phyloP scores from a whole-genome alignment of 768 basidiomycete species.

The Suillus alpinus region DNA sequence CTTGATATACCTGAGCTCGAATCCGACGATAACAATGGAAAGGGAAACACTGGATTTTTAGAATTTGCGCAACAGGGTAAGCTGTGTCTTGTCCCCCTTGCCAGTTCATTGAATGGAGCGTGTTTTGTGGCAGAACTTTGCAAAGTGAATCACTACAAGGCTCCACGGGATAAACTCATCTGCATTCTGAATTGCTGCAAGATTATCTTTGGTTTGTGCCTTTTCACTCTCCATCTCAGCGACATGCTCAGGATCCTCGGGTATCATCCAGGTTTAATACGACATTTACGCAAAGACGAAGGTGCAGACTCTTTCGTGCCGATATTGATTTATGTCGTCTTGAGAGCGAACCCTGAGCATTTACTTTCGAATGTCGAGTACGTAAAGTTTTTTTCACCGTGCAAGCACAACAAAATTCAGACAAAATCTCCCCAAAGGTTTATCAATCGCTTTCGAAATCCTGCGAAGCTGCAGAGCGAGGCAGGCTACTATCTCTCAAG shows the following conservation, averaged over 20 bases:
- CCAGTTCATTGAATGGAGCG: constrained; percentile 1
- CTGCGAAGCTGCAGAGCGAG: constrained; percentile 87
- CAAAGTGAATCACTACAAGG: constrained; percentile 99
- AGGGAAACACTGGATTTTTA: constrained; percentile 64
- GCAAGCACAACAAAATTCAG: not conserved
- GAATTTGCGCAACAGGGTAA: constrained; percentile 87
- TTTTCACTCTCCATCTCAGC: constrained; percentile 12
- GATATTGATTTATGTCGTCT: constrained; percentile 88
- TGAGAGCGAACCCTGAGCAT: constrained; percentile 92
- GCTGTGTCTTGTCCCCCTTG: constrained; percentile 5
- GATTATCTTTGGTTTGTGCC: constrained; percentile 88
- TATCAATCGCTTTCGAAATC: constrained; percentile 92
- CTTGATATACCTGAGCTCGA: constrained; percentile 85
- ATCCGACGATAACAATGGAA: constrained; percentile 36
- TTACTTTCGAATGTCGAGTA: constrained; percentile 95
- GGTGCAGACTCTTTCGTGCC: constrained; percentile 95
- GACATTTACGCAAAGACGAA: constrained; percentile 81
- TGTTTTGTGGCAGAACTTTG: constrained; percentile 60
- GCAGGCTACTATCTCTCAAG: constrained; percentile 97
- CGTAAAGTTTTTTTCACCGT: constrained; percentile 21
- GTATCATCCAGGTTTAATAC: constrained; percentile 66
- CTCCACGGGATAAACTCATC: constrained; percentile 96
- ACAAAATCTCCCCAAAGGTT: constrained; percentile 51
- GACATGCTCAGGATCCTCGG: not conserved
- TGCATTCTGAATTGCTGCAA: constrained; percentile 98